A percentile compares a stretch with the other conserved stretches of the same genome.
Evolutionary conservation across 169 alveolate genomes (phyloP).

Genomic region (Eimeria acervulina): DNA sequence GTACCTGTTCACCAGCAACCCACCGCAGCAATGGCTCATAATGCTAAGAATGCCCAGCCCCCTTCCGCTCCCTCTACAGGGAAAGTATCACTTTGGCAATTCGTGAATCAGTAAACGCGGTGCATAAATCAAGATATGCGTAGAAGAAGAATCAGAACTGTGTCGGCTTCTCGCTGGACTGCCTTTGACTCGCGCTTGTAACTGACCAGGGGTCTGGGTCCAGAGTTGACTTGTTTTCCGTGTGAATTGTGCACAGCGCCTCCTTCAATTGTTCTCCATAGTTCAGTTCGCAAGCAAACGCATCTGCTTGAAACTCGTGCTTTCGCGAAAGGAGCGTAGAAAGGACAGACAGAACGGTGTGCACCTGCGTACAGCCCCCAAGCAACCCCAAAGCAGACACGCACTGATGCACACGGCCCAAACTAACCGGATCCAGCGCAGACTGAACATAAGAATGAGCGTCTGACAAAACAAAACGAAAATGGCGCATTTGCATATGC

Average conservation of each 20-base stretch:
- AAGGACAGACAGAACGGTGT: conserved; percentile 84
- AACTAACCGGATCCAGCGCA: neutral
- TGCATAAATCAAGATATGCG: too few species aligned
- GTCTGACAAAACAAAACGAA: neutral
- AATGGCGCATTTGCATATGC: too few species aligned
- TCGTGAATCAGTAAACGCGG: too few species aligned
- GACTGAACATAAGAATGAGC: neutral
- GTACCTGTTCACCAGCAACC: conserved; percentile 85
- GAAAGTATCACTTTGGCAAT: too few species aligned
- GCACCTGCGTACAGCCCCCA: conserved; percentile 73
- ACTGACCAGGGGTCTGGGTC: conserved; percentile 87
- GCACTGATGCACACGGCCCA: conserved; percentile 1
- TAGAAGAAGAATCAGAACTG: too few species aligned
- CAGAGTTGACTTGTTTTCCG: conserved; percentile 88
- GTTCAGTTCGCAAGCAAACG: conserved; percentile 90
- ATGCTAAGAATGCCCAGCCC: neutral
- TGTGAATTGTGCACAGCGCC: conserved; percentile 88
- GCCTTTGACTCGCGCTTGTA: neutral
- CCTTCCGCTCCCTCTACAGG: neutral
- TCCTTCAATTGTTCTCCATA: conserved; percentile 87
- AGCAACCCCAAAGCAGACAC: conserved; percentile 35
- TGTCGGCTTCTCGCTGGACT: neutral
- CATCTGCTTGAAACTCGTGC: conserved; percentile 93
- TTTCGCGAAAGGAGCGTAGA: conserved; percentile 87
- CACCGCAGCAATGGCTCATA: neutral